Evolutionary conservation across 176 grass and related monocot species (phyloP).

Genomic region (Bromus sterilis): DNA sequence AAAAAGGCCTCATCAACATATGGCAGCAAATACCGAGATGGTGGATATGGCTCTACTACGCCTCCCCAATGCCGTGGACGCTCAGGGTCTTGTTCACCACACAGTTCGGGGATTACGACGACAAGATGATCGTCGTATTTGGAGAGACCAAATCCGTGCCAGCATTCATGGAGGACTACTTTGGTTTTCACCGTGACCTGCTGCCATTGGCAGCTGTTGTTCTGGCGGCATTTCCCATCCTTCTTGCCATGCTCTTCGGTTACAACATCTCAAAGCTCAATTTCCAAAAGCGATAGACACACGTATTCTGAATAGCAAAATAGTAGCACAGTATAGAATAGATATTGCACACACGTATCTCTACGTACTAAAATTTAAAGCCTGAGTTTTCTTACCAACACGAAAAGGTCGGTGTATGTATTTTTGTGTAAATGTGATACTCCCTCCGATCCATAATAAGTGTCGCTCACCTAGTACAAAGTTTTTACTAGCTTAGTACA

Average conservation of each 20-base stretch:
- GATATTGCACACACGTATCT: neutral
- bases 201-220: slow-evolving; percentile 35
- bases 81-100: slow-evolving; percentile 61
- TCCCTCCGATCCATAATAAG: too few relatives aligned
- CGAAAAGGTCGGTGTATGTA: neutral
- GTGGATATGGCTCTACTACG: slow-evolving; percentile 81
- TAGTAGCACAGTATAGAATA: neutral
- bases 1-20: neutral
- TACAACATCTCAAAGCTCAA: slow-evolving; percentile 54
- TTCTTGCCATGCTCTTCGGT: slow-evolving; percentile 46
- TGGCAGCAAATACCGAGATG: slow-evolving; percentile 79
- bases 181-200: slow-evolving; percentile 42
- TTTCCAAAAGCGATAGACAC: slow-evolving; percentile 52
- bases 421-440: neutral
- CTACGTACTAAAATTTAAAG: neutral
- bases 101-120: slow-evolving; percentile 43
- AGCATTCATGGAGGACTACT: slow-evolving; percentile 51
- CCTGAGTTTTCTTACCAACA: neutral
- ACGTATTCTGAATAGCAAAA: neutral
- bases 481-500: too few relatives aligned
- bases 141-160: slow-evolving; percentile 41
- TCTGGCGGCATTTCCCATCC: slow-evolving; percentile 32
- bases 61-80: slow-evolving; percentile 42
- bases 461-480: too few relatives aligned
- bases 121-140: slow-evolving; percentile 25